Evolutionary conservation across 2,329 filamentous ascomycete species (phyloP), one percentile per base, ranked within the genome.

Genomic region (Zalaria obscura): DNA sequence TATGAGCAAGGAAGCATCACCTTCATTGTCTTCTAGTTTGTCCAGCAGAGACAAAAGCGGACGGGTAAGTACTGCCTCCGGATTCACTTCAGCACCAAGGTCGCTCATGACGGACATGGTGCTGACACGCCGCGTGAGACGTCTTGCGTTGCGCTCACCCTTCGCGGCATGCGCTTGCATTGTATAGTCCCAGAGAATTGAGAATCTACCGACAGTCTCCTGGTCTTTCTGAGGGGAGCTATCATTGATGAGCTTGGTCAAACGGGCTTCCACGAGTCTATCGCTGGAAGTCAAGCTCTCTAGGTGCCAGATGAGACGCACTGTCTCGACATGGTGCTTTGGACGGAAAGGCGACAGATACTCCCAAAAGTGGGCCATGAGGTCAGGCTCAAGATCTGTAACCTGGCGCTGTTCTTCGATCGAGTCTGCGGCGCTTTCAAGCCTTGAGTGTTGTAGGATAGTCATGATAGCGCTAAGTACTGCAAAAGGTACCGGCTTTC

Each of bases 311-410:
- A 98, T 66, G 50, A 78, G 81, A 43, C 83, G 78, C 5, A 93
- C 84, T 11, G 87, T 80, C 63, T 98, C 93, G 28, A 98, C 88
- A 55, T 96, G 91, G 50, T 89, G 93, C 55, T 94, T 94, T 0
- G 88, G 87, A 47, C 80, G 79, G 8, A 78, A 71, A n/a, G 84
- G 80, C 0, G 86, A 83, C 33, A 98, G 64, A 53, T 84, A 86
- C 4, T 66, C 60, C 91, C 91, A 98, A 0, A 89, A 71, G 42
- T 80, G 73, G 2, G 68, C 68, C 10, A 91, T 78, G 25, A 96
- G 64, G 27, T 75, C 70, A 18, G 76, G 69, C 4, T 89, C 73
- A 5, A 93, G 63, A 42, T 65, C 70, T 42, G 69, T 80, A 39
- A 80, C 55, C 25, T 77, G 69, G n/a, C 61, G 52, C 10, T 46